Base-by-base conservation (phyloP, 1,284 basidiomycete species). In the Schizophyllum amplum region DNA sequence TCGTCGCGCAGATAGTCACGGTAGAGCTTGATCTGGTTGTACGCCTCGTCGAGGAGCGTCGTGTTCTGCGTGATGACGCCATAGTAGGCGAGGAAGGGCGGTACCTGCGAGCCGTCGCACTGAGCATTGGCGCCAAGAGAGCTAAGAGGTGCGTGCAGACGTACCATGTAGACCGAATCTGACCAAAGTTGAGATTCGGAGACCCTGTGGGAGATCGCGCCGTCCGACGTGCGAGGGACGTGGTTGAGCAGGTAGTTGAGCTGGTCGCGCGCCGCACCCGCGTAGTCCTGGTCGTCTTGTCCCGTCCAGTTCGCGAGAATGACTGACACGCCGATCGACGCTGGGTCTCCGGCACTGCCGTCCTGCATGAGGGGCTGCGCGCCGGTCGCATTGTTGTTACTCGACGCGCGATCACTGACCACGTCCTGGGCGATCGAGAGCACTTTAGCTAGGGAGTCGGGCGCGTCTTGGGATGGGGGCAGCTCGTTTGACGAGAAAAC, bases 71-170 rank as follows among this genome's bases (percentile, higher is more conserved):
- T 83, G 24, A 83, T 64, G 27, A 85, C 83, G 25, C 90, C 95
- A 68, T 93, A 95, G 71, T 90, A 94, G 0, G 94, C 92, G 7
- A 98, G 71, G 71, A 95, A 97, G 0, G 94, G 94, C 0, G 94
- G 94, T 0, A 90, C 47, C 47, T 49, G 47, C 47, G n/a, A n/a
- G 47, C 5, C 47, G 5, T 33, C 27, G 13, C 6, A 13, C 6
- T 33, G 27, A 33, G 27, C 13, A 6, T 49, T n/a, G 47, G 5
- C 22, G 47, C 17, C 47, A n/a, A 6, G n/a, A 49, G 47, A n/a
- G 47, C 5, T 5, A 49, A 6, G 22, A 5, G n/a, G 22, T n/a
- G 47, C 6, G 17, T n/a, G n/a, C n/a, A n/a, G 47, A 49, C 47
- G 47, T 49, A 49, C 88, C 92, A 95, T 93, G 71, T 90, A 93